Conservation (phyloP, 768 basidiomycete species). For the Chalciporus sphaerocephalus region DNA sequence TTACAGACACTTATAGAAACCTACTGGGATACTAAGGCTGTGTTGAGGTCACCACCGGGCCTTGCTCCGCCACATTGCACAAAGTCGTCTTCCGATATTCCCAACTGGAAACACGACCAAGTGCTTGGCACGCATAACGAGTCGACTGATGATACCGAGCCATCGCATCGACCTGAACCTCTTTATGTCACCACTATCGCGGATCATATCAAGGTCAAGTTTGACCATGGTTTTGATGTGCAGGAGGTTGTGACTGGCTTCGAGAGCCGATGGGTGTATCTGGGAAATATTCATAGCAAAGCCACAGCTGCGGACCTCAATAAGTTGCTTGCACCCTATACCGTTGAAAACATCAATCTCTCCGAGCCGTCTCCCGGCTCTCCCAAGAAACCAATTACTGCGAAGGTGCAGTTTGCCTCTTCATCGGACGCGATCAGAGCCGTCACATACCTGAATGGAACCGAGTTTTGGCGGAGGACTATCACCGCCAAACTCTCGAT, state of each 20-base stretch:
- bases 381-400: constrained; percentile 24
- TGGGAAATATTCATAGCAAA: constrained; percentile 46
- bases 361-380: constrained; percentile 26
- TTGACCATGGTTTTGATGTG: constrained; percentile 61
- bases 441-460: constrained; percentile 46
- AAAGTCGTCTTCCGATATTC: not conserved
- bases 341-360: constrained; percentile 38
- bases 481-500: constrained; percentile 47
- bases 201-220: constrained; percentile 51
- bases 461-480: constrained; percentile 32
- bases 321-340: constrained; percentile 39
- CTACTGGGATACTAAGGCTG: not conserved
- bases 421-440: constrained; percentile 52
- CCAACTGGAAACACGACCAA: not conserved
- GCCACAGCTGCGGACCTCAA: constrained; percentile 35
- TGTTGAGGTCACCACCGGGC: not conserved
- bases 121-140: not conserved
- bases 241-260: constrained; percentile 58
- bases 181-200: constrained; percentile 37
- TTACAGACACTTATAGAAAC: not conserved
- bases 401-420: constrained; percentile 46
- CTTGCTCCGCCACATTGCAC: not conserved
- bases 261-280: constrained; percentile 58
- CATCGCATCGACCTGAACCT: constrained; percentile 12
- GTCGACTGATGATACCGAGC: constrained; percentile 1